These are phyloP conservation scores for Gilbertella persicaria DNA, from an alignment of 371 early-diverging fungal genomes.

Conservation along the genomic window DNA sequence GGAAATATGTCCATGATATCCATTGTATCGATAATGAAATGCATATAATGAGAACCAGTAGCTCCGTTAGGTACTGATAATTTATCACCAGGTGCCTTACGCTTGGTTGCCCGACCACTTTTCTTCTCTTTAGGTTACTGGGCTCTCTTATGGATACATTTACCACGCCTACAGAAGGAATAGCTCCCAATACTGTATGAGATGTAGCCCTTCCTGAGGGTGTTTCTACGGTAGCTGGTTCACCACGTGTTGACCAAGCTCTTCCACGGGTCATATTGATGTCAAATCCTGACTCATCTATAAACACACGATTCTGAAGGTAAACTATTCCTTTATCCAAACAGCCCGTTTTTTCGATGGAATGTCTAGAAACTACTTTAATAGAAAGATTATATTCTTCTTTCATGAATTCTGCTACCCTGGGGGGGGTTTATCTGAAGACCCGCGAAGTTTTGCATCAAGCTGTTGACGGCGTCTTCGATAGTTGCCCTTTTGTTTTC, in stretches of 20 bases:
- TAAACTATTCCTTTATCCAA: slow-evolving; percentile 6
- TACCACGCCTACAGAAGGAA: slow-evolving; percentile 9
- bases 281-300: slow-evolving; percentile 1
- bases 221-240: slow-evolving; percentile 6
- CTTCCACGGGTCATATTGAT: not conserved
- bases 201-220: slow-evolving; percentile 9
- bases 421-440: slow-evolving; percentile 13
- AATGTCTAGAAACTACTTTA: slow-evolving; percentile 11
- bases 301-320: slow-evolving; percentile 7
- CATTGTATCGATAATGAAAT: slow-evolving; percentile 12
- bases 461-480: slow-evolving; percentile 3
- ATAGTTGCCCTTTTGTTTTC: slow-evolving; percentile 11
- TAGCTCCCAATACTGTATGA: slow-evolving; percentile 8
- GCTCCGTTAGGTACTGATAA: slow-evolving; percentile 5
- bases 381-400: slow-evolving; percentile 17
- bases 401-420: slow-evolving; percentile 18
- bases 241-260: slow-evolving; percentile 3
- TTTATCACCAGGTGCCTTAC: slow-evolving; percentile 11
- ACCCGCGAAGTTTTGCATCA: slow-evolving; percentile 3
- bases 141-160: slow-evolving; percentile 10
- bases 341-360: slow-evolving; percentile 11
- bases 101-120: slow-evolving; percentile 8
- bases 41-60: slow-evolving; percentile 9
- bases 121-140: slow-evolving; percentile 8
- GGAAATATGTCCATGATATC: slow-evolving; percentile 12